Conservation (phyloP, 1,139 yeast species). For the Kurtzmaniella quercitrusa region DNA sequence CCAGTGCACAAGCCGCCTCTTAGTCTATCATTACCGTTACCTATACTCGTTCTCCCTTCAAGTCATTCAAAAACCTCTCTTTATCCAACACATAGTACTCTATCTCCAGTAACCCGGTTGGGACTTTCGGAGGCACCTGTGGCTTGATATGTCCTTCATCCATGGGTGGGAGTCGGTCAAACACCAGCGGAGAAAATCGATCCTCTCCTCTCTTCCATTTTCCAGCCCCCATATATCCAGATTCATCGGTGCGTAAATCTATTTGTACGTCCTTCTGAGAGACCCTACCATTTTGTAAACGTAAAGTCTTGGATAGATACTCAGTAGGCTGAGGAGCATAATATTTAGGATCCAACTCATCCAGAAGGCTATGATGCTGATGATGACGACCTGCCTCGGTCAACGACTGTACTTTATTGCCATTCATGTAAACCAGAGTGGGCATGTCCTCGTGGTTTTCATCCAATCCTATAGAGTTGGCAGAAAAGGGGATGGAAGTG, state of each 20-base stretch:
- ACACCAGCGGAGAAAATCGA: conserved; percentile 39
- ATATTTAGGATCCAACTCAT: conserved; percentile 42
- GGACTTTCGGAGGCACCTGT: conserved; percentile 51
- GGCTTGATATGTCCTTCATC: conserved; percentile 31
- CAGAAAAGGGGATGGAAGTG: conserved; percentile 40
- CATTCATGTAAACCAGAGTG: conserved; percentile 34
- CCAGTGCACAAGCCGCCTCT: too few species aligned
- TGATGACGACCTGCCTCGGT: conserved; percentile 17
- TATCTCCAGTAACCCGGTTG: conserved; percentile 42
- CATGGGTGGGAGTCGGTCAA: conserved; percentile 25
- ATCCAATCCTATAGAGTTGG: conserved; percentile 40
- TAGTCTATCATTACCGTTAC: background rate
- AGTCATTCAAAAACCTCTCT: conserved; percentile 39
- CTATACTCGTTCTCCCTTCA: conserved; percentile 35
- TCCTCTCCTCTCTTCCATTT: conserved; percentile 17
- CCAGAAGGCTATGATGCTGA: conserved; percentile 14
- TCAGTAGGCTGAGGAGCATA: conserved; percentile 48
- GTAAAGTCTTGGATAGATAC: conserved; percentile 23
- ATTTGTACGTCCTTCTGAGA: conserved; percentile 18
- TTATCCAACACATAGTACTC: conserved; percentile 45
- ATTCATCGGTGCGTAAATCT: conserved; percentile 23
- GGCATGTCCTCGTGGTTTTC: conserved; percentile 23
- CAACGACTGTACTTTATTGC: conserved; percentile 30
- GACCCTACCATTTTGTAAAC: conserved; percentile 19
- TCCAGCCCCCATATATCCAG: conserved; percentile 39